Base-by-base conservation (phyloP, 768 basidiomycete genomes). In the Hericium alpestre region DNA sequence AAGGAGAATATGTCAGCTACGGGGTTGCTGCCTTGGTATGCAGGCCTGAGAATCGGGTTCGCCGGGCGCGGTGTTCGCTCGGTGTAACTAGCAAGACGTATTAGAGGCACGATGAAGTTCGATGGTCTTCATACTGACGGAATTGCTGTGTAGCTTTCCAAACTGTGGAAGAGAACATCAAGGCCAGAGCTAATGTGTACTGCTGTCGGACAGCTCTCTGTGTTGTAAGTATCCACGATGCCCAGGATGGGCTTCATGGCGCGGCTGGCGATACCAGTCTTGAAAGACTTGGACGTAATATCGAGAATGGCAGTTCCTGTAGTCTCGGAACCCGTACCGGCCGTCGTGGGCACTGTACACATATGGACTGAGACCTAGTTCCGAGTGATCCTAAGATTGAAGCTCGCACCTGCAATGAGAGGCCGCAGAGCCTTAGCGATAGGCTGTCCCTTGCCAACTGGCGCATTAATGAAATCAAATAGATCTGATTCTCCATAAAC, bases 401-500 rank as follows among this genome's bases (percentile, higher is more conserved):
- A 7, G 15, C 9, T 66, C 75, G 59, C 57, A 71, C 93, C 76
- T 47, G 92, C 92, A 59, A 95, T 95, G 50, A 98, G 75, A 13
- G 95, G 95, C 8, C 82, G 74, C 22, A 98, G 75, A 16, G 76
- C 72, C 66, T 88, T 74, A 2, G 79, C 73, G 60, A 98, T 86
- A 2, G 94, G 90, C 40, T 86, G 76, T 4, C 94, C 94, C 71
- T 92, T 93, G 46, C 95, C 95, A 54, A 97, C 76, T 0, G 95
- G 95, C 1, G 95, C 93, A 66, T 97, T 98, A 71, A 97, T 90
- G 69, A 95, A 98, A 69, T 98, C 95, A 74, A 93, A 87, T 10
- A 97, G 74, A 66, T 96, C 90, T 0, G 90, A 81, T 61, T 97
- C 91, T 63, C 87, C 87, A 76, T 97, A 97, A 11, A 90, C 90